Conservation (phyloP, 78 protist genomes). For the Planoprotostelium fungivorum region DNA sequence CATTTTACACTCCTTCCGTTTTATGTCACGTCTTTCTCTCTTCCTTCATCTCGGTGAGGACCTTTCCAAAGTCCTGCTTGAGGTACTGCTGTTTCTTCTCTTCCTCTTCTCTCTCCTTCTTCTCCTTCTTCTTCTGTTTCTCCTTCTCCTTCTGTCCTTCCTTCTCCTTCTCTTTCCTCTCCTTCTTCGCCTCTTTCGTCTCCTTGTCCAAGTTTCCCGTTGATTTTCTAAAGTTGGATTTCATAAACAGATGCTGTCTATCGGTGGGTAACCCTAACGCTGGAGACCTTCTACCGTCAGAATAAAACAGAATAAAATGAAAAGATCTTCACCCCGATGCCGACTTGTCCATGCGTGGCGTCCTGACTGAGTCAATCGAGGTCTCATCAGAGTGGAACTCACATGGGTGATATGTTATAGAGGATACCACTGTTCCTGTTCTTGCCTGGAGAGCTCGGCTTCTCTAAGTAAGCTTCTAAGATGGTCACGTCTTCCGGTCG, state of each 20-base stretch:
- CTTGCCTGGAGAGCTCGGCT: background rate
- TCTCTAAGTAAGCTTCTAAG: background rate
- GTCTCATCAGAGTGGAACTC: too few relatives aligned
- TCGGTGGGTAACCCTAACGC: slow-evolving; percentile 13
- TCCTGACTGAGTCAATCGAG: too few relatives aligned
- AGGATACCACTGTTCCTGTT: background rate
- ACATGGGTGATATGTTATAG: background rate
- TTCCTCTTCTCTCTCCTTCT: background rate
- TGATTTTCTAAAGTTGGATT: background rate
- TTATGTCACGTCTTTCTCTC: too few relatives aligned
- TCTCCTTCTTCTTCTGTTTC: background rate
- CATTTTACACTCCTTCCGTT: too few relatives aligned
- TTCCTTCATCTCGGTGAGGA: too few relatives aligned
- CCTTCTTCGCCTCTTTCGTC: background rate
- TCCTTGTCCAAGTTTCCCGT: background rate
- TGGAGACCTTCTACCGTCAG: slow-evolving; percentile 27
- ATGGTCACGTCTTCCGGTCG: background rate
- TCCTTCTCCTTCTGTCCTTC: background rate
- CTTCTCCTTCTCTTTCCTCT: background rate
- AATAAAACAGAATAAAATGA: slow-evolving; percentile 21
- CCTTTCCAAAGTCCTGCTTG: too few relatives aligned
- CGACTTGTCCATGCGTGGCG: background rate
- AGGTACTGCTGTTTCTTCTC: too few relatives aligned
- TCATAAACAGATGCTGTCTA: slow-evolving; percentile 30
- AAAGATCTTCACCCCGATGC: slow-evolving; percentile 12